These are phyloP conservation scores for Clonostachys byssicola DNA, from an alignment of 2,329 filamentous ascomycete genomes.

Conservation along the genomic window DNA sequence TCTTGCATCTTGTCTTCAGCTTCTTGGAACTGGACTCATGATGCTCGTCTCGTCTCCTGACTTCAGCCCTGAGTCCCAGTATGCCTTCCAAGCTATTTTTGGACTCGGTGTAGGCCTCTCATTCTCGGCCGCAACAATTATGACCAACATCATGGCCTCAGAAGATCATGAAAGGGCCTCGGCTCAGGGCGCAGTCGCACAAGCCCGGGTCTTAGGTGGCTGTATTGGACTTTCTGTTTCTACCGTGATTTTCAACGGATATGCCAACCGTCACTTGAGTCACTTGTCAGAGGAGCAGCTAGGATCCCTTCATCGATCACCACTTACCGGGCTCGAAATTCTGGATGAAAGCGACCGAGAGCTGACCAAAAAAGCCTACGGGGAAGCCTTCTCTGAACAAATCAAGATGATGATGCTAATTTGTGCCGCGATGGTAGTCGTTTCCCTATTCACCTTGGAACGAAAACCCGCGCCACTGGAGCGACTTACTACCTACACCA, in stretches of 20 bases:
- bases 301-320: slow-evolving; percentile 37
- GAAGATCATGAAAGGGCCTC: slow-evolving; percentile 46
- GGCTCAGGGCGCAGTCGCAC: slow-evolving; percentile 55
- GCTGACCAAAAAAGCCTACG: slow-evolving; percentile 34
- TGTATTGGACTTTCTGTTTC: slow-evolving; percentile 54
- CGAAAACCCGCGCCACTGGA: slow-evolving; percentile 28
- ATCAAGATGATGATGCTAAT: slow-evolving; percentile 40
- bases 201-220: slow-evolving; percentile 56
- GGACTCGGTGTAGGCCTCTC: slow-evolving; percentile 56
- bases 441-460: slow-evolving; percentile 39
- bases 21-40: slow-evolving; percentile 47
- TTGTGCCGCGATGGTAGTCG: slow-evolving; percentile 34
- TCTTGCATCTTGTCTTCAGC: slow-evolving; percentile 42
- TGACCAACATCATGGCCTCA: slow-evolving; percentile 48
- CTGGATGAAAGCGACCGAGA: slow-evolving; percentile 23
- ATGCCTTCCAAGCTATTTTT: slow-evolving; percentile 51
- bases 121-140: slow-evolving; percentile 52
- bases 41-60: slow-evolving; percentile 29
- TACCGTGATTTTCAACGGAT: slow-evolving; percentile 52
- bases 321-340: slow-evolving; percentile 25
- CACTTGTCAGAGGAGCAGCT: slow-evolving; percentile 29
- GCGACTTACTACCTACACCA: slow-evolving; percentile 17
- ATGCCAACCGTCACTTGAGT: slow-evolving; percentile 30
- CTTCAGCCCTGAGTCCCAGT: slow-evolving; percentile 33
- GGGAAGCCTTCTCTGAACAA: slow-evolving; percentile 38